Percentiles rank a stretch among this genome's conserved stretches.
Evolutionary conservation across 495 filamentous ascomycete genomes (phyloP).

Genomic region (Podospora australis): DNA sequence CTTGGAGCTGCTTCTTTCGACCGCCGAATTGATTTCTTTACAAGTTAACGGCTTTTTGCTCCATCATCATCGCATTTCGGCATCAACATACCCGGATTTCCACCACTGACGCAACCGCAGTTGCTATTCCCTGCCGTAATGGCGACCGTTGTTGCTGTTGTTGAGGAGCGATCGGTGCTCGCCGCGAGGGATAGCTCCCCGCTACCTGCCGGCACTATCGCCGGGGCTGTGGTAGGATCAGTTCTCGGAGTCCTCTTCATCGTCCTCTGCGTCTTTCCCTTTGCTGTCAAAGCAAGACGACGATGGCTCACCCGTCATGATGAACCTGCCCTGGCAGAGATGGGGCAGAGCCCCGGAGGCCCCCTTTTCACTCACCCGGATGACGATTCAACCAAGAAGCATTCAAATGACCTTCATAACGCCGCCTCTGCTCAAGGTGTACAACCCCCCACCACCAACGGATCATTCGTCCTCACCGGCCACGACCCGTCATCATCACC

Average conservation of each 20-base stretch:
- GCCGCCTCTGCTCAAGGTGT: slow-evolving; percentile 6
- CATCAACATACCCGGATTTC: background rate
- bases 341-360: slow-evolving; percentile 31
- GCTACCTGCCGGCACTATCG: slow-evolving; percentile 27
- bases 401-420: slow-evolving; percentile 14
- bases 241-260: slow-evolving; percentile 27
- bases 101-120: too few relatives aligned
- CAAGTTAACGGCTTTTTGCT: background rate
- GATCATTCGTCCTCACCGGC: slow-evolving; percentile 7
- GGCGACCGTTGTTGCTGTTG: slow-evolving; percentile 8
- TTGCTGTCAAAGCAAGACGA: slow-evolving; percentile 27
- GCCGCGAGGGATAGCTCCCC: slow-evolving; percentile 20
- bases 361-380: slow-evolving; percentile 17
- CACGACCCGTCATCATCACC: too few relatives aligned
- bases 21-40: slow-evolving; percentile 1
- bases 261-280: slow-evolving; percentile 27
- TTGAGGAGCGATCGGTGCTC: slow-evolving; percentile 18
- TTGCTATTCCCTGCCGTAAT: background rate
- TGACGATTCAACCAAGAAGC: slow-evolving; percentile 19
- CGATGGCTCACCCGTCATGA: slow-evolving; percentile 15
- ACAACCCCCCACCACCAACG: slow-evolving; percentile 6
- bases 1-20: background rate
- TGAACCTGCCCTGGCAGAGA: slow-evolving; percentile 24
- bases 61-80: background rate
- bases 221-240: slow-evolving; percentile 31